Percentiles rank a stretch among this genome's conserved stretches.
These are phyloP conservation scores for Cryptosporidium bovis DNA, from an alignment of 169 alveolate species.

Conservation along the genomic window DNA sequence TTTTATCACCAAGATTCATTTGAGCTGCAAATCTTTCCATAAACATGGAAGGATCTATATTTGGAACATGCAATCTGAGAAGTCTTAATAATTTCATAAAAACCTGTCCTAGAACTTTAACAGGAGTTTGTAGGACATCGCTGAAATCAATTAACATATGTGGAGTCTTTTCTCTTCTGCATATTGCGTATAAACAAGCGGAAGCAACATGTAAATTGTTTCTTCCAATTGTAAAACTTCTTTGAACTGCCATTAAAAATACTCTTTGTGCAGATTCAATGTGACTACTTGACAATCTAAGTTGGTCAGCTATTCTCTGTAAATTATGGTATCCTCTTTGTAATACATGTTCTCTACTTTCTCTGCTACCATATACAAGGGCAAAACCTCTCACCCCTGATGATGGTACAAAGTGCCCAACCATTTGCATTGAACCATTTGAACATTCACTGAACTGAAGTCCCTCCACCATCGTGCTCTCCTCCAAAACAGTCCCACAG, in stretches of 20 bases:
- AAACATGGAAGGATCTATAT: constrained; percentile 95
- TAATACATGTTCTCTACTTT: constrained; percentile 84
- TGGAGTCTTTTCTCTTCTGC: constrained; percentile 93
- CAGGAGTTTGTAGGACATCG: constrained; percentile 91
- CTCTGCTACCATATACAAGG: constrained; percentile 83
- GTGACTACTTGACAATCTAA: constrained; percentile 84
- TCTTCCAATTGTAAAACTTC: constrained; percentile 94
- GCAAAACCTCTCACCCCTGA: constrained; percentile 84
- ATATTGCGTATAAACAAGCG: constrained; percentile 93
- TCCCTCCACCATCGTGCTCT: constrained; percentile 85
- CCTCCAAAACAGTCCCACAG: constrained; percentile 89
- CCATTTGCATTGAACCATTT: constrained; percentile 84
- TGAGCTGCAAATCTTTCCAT: constrained; percentile 95
- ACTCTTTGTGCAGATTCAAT: constrained; percentile 92
- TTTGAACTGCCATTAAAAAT: constrained; percentile 92
- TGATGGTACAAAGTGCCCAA: constrained; percentile 87
- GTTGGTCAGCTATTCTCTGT: constrained; percentile 87
- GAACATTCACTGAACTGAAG: constrained; percentile 84
- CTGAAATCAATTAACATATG: constrained; percentile 94
- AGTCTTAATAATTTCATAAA: constrained; percentile 91
- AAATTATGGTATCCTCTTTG: constrained; percentile 86
- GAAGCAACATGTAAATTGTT: constrained; percentile 93
- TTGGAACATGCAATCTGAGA: constrained; percentile 90
- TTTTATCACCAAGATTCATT: constrained; percentile 92
- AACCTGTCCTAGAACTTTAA: constrained; percentile 88